phyloP scores from a whole-genome alignment of 805 yeast species.

The Candida pini region DNA sequence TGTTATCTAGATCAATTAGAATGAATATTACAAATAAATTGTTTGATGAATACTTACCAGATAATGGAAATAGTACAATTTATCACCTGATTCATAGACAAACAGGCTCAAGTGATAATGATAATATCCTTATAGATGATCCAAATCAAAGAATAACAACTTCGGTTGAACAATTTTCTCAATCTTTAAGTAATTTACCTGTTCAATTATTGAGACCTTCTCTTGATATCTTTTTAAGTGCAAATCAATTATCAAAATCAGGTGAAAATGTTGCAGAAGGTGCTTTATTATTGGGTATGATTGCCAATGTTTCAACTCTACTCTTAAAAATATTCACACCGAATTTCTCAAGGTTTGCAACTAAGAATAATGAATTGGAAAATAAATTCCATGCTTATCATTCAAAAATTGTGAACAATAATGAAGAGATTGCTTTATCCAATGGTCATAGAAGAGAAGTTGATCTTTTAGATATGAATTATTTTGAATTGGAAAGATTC shows the following conservation, averaged over 20 bases:
- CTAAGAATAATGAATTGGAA: slow-evolving; percentile 72
- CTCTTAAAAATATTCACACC: slow-evolving; percentile 76
- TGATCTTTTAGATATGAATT: slow-evolving; percentile 69
- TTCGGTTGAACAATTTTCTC: slow-evolving; percentile 69
- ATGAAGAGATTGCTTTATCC: slow-evolving; percentile 83
- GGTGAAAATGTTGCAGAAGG: slow-evolving; percentile 76
- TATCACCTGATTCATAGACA: slow-evolving; percentile 58
- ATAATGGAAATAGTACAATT: slow-evolving; percentile 60
- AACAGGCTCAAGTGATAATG: slow-evolving; percentile 6
- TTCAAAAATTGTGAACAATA: slow-evolving; percentile 69
- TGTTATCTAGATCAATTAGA: slow-evolving; percentile 55
- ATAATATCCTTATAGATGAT: slow-evolving; percentile 41
- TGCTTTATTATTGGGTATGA: slow-evolving; percentile 66
- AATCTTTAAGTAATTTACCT: slow-evolving; percentile 66
- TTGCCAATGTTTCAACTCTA: slow-evolving; percentile 77
- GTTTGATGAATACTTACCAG: slow-evolving; percentile 68
- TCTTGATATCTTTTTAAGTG: slow-evolving; percentile 73
- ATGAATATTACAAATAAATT: slow-evolving; percentile 58
- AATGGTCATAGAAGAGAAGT: slow-evolving; percentile 78
- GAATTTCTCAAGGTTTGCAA: slow-evolving; percentile 76
- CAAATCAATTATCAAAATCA: slow-evolving; percentile 61
- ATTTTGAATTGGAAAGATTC: slow-evolving; percentile 76
- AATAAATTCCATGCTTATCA: slow-evolving; percentile 81
- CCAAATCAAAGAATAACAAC: slow-evolving; percentile 83
- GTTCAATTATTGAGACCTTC: slow-evolving; percentile 81